phyloP scores from a whole-genome alignment of 2,329 filamentous ascomycete species.

The Dryadomyces quercivorus region DNA sequence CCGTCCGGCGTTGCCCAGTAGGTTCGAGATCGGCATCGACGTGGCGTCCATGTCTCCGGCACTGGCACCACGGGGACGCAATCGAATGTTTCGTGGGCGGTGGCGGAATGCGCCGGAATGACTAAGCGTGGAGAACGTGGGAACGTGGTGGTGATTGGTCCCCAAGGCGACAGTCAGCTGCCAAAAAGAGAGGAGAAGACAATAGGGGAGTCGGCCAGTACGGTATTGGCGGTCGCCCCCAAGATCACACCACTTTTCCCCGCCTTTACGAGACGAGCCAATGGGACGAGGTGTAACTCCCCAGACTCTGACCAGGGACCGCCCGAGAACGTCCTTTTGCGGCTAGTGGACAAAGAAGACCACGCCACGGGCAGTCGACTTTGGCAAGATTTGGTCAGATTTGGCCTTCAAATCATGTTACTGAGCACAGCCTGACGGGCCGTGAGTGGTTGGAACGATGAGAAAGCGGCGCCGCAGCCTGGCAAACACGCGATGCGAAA shows the following conservation, averaged over 20 bases:
- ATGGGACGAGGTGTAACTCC: not conserved
- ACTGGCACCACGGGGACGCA: not conserved
- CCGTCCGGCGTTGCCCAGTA: not conserved
- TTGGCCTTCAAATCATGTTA: not conserved
- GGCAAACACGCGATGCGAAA: constrained; percentile 1
- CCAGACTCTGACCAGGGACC: not conserved
- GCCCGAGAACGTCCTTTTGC: not conserved
- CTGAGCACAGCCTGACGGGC: not conserved
- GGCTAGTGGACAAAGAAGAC: not conserved
- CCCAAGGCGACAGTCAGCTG: too few species aligned
- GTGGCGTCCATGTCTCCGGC: not conserved
- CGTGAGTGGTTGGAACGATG: not conserved
- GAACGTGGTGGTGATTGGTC: too few species aligned
- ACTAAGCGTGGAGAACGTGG: too few species aligned
- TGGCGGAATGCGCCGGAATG: not conserved
- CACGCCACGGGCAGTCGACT: constrained; percentile 2
- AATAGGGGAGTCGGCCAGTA: too few species aligned
- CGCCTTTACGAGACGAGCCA: not conserved
- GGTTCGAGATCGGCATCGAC: not conserved
- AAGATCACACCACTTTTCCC: not conserved
- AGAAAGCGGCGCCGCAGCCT: not conserved
- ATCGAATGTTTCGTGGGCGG: not conserved
- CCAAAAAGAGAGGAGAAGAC: too few species aligned
- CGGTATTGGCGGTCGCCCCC: not conserved
- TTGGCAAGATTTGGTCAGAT: not conserved